Evolutionary conservation across 2,329 filamentous ascomycete genomes (phyloP).

Genomic region (Pseudogymnoascus sp.): DNA sequence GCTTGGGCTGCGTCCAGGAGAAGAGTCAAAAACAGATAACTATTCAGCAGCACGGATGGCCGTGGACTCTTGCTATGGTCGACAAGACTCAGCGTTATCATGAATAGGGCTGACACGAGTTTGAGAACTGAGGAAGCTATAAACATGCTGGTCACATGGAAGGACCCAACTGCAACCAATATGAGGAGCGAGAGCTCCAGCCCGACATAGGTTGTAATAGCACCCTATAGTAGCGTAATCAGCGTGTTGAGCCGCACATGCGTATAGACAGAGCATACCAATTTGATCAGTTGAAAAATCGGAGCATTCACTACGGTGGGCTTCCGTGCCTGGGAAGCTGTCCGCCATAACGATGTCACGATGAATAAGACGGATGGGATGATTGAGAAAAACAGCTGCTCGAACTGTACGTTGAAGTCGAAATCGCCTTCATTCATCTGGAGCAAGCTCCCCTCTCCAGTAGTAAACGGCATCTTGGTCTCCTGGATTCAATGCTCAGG

Average conservation of each 20-base stretch:
- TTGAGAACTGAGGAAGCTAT: conserved; percentile 25
- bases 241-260: conserved; percentile 10
- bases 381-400: conserved; percentile 30
- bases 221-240: conserved; percentile 14
- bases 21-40: conserved; percentile 36
- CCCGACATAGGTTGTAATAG: conserved; percentile 19
- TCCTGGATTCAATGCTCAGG: background rate
- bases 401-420: conserved; percentile 30
- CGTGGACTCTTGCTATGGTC: conserved; percentile 31
- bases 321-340: conserved; percentile 24
- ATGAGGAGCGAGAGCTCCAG: conserved; percentile 27
- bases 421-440: conserved; percentile 26
- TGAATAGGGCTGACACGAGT: conserved; percentile 24
- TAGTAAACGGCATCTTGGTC: conserved; percentile 18
- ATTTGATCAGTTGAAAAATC: conserved; percentile 25
- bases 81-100: conserved; percentile 17
- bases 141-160: conserved; percentile 23
- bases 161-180: conserved; percentile 15
- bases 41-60: conserved; percentile 37
- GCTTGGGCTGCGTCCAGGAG: conserved; percentile 38
- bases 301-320: conserved; percentile 28
- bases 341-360: conserved; percentile 26
- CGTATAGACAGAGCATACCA: conserved; percentile 19
- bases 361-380: conserved; percentile 28
- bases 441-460: conserved; percentile 21